phyloP scores from a whole-genome alignment of 2,329 filamentous ascomycete genomes.

The Diaporthe capsici region DNA sequence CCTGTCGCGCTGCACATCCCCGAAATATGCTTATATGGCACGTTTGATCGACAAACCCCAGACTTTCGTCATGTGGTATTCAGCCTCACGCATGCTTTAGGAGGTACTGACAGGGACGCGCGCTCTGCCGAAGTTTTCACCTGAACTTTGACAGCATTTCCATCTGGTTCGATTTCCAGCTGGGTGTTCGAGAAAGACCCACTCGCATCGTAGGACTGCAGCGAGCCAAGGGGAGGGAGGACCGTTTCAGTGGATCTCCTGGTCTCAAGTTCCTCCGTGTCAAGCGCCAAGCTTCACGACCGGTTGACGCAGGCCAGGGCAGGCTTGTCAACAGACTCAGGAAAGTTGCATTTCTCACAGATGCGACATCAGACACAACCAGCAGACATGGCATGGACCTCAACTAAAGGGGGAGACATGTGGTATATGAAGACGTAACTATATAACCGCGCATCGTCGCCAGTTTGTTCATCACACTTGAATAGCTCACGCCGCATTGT shows the following conservation, averaged over 20 bases:
- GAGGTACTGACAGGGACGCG: neutral
- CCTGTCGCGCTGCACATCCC: neutral
- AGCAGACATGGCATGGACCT: neutral
- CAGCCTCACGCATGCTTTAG: neutral
- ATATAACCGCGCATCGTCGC: neutral
- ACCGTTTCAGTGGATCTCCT: slow-evolving; percentile 1
- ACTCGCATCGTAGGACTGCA: neutral
- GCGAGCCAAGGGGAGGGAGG: neutral
- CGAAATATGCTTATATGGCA: neutral
- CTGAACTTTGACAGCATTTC: neutral
- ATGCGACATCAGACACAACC: neutral
- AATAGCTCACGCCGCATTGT: neutral
- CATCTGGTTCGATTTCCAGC: neutral
- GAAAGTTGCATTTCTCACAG: neutral
- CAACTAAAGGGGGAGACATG: neutral
- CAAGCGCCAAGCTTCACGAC: neutral
- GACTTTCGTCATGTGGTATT: neutral
- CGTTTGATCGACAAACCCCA: neutral
- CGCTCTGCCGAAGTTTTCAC: neutral
- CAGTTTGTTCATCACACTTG: neutral
- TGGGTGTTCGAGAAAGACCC: neutral
- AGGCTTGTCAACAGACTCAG: neutral
- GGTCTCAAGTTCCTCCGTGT: slow-evolving; percentile 4
- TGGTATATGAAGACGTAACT: neutral
- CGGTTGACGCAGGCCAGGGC: neutral